A percentile compares a stretch with the other conserved stretches of the same genome.
Evolutionary conservation across 2,329 filamentous ascomycete species (phyloP).

Genomic region (Coniochaeta sp.): DNA sequence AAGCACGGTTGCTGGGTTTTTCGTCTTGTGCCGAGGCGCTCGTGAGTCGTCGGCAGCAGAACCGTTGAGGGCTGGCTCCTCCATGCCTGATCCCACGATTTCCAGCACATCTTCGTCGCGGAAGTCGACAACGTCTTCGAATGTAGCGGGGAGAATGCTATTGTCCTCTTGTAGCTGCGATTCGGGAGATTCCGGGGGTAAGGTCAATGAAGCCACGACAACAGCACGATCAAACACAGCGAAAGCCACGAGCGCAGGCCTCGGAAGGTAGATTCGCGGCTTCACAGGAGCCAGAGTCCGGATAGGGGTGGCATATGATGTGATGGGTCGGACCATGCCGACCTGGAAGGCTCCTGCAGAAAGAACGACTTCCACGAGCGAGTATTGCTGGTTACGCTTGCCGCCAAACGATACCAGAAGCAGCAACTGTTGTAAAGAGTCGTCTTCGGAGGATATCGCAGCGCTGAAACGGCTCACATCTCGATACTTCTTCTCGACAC

Average conservation of each 20-base stretch:
- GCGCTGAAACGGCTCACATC: constrained; percentile 45
- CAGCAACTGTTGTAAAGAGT: constrained; percentile 51
- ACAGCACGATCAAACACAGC: constrained; percentile 73
- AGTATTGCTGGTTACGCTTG: constrained; percentile 55
- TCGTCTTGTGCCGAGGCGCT: constrained; percentile 45
- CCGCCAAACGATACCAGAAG: constrained; percentile 52
- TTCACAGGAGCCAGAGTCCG: constrained; percentile 33
- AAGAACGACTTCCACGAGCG: constrained; percentile 65
- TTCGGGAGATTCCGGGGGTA: constrained; percentile 63
- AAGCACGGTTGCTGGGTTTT: constrained; percentile 55
- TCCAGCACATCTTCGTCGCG: constrained; percentile 57
- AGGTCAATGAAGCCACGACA: constrained; percentile 66
- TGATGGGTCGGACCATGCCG: constrained; percentile 61
- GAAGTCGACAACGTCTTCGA: constrained; percentile 84
- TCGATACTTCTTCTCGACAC: constrained; percentile 40
- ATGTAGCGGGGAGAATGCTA: constrained; percentile 56
- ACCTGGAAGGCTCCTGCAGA: constrained; percentile 46
- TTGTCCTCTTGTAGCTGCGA: constrained; percentile 66
- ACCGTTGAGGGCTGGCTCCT: constrained; percentile 41
- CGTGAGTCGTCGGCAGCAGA: constrained; percentile 39
- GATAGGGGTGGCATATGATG: constrained; percentile 52
- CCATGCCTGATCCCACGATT: constrained; percentile 56
- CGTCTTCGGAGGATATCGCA: constrained; percentile 40
- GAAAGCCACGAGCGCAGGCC: constrained; percentile 73
- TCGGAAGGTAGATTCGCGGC: constrained; percentile 70